Percentiles rank a stretch among this genome's conserved stretches.
Evolutionary conservation across 169 alveolate species (phyloP).

Genomic region (Eimeria acervulina): DNA sequence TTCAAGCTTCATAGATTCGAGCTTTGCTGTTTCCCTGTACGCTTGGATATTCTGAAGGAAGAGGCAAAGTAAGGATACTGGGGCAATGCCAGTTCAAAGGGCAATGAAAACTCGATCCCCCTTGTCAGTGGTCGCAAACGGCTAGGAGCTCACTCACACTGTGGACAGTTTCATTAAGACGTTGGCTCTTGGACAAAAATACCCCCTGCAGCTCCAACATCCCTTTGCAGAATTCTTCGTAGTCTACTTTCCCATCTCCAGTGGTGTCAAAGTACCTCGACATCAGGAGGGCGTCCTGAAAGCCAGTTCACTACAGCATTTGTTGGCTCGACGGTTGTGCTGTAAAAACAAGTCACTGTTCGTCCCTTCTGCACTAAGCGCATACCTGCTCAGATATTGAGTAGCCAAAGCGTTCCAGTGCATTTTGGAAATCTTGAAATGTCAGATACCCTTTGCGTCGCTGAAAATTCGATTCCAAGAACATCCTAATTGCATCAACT

Average conservation of each 20-base stretch:
- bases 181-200: constrained; percentile 25
- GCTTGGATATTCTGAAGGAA: constrained; percentile 4
- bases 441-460: constrained; percentile 44
- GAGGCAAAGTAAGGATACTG: background rate
- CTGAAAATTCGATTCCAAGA: background rate
- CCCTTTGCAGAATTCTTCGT: constrained; percentile 65
- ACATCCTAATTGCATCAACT: background rate
- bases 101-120: no score
- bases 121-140: background rate
- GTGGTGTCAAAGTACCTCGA: constrained; percentile 54
- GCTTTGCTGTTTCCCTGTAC: constrained; percentile 41
- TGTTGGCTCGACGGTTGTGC: background rate
- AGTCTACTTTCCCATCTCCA: constrained; percentile 71
- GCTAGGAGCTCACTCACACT: constrained; percentile 46
- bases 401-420: constrained; percentile 56
- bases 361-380: background rate
- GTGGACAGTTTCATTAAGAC: constrained; percentile 18
- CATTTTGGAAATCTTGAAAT: constrained; percentile 38
- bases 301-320: background rate
- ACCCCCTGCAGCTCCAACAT: constrained; percentile 51
- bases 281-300: constrained; percentile 51
- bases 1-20: constrained; percentile 32
- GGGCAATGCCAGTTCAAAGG: background rate
- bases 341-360: background rate
- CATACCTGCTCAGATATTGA: constrained; percentile 57